Conservation (phyloP, 495 filamentous ascomycete genomes). For the Penicillium silybi region DNA sequence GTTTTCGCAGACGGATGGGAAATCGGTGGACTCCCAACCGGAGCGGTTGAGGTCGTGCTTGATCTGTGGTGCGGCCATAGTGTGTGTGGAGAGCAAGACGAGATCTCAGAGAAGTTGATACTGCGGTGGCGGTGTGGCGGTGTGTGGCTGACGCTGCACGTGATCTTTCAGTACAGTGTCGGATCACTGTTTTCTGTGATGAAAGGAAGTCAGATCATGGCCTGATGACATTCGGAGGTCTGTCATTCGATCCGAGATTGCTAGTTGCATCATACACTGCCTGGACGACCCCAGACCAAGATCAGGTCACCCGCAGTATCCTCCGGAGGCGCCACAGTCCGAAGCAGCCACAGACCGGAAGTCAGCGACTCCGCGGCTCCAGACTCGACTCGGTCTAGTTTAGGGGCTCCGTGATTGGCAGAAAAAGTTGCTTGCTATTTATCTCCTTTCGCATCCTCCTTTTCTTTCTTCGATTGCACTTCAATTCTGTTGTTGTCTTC, state of each 20-base stretch:
- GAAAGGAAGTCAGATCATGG: not conserved
- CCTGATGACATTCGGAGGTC: not conserved
- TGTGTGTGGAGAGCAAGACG: constrained; percentile 4
- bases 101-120: constrained; percentile 8
- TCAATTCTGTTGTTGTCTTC: constrained; percentile 4
- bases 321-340: constrained; percentile 12
- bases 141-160: constrained; percentile 14
- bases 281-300: not conserved
- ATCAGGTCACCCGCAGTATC: constrained; percentile 17
- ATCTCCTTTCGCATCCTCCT: constrained; percentile 6
- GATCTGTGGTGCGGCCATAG: constrained; percentile 57
- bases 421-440: constrained; percentile 14
- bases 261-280: not conserved
- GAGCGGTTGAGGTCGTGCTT: constrained; percentile 97
- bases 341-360: constrained; percentile 22
- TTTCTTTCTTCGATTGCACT: constrained; percentile 21
- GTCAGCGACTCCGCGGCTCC: constrained; percentile 1
- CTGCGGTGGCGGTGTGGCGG: constrained; percentile 17
- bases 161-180: not conserved
- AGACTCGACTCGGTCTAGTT: constrained; percentile 7
- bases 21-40: constrained; percentile 89
- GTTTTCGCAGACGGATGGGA: constrained; percentile 62
- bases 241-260: not conserved
- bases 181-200: not conserved
- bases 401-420: constrained; percentile 9